These are phyloP conservation scores for Phytophthora fragariae DNA, from an alignment of 352 stramenopile species.

Conservation along the genomic window DNA sequence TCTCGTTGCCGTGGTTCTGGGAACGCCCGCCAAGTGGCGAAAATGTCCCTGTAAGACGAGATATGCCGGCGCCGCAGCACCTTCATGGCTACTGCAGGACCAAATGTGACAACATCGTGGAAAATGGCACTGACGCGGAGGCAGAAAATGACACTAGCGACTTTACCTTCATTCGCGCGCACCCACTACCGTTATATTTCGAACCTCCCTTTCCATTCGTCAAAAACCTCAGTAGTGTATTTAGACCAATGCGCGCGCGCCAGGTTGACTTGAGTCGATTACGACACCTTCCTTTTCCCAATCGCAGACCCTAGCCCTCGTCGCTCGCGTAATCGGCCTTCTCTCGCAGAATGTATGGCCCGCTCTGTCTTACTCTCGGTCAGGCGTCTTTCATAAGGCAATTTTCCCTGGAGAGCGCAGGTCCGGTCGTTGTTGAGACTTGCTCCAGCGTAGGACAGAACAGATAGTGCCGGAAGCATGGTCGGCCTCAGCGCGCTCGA, in stretches of 20 bases:
- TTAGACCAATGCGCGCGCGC: conserved; percentile 11
- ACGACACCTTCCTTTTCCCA: conserved; percentile 7
- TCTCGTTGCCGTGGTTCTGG: not conserved
- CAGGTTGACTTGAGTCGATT: conserved; percentile 21
- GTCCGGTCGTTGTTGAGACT: not conserved
- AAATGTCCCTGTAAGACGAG: not conserved
- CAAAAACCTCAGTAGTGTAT: not conserved
- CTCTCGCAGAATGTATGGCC: conserved; percentile 17
- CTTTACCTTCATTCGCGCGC: conserved; percentile 16
- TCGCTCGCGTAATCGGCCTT: conserved; percentile 26
- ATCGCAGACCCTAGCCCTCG: conserved; percentile 8
- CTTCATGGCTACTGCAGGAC: not conserved
- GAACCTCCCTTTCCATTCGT: conserved; percentile 2
- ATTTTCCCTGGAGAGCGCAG: conserved; percentile 29
- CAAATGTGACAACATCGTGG: not conserved
- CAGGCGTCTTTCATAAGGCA: conserved; percentile 19
- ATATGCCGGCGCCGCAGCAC: not conserved
- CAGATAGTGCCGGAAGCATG: conserved; percentile 26
- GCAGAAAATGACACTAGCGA: not conserved
- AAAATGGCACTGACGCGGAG: not conserved
- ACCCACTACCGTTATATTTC: conserved; percentile 15
- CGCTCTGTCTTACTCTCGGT: conserved; percentile 20
- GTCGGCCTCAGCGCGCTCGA: conserved; percentile 21
- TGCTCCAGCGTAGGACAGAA: conserved; percentile 5
- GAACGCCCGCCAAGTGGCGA: not conserved